Evolutionary conservation across 208 protist genomes (phyloP).

Genomic region (Trypanosoma brucei): DNA sequence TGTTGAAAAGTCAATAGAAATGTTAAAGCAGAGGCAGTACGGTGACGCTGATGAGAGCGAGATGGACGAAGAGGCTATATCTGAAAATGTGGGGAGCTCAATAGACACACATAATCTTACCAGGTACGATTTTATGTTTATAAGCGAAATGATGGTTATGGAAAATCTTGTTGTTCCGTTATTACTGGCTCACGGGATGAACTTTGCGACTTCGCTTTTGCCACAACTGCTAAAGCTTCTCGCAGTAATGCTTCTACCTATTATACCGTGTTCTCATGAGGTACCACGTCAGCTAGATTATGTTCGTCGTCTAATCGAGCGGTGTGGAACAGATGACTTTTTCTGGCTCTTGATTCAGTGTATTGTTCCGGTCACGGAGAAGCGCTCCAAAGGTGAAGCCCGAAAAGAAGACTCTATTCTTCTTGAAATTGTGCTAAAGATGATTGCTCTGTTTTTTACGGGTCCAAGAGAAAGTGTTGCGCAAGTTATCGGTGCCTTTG

Average conservation of each 20-base stretch:
- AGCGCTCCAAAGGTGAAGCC: conserved; percentile 38
- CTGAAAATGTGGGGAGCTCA: conserved; percentile 3
- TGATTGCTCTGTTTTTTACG: conserved; percentile 56
- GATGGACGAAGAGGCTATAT: conserved; percentile 32
- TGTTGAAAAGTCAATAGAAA: conserved; percentile 56
- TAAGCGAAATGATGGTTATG: conserved; percentile 76
- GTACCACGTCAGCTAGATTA: conserved; percentile 59
- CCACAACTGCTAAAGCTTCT: conserved; percentile 82
- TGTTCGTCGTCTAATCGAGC: conserved; percentile 45
- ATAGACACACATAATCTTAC: conserved; percentile 13
- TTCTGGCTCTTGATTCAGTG: conserved; percentile 75
- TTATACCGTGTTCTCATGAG: conserved; percentile 51
- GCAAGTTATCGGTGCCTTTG: conserved; percentile 65
- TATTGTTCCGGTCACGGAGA: conserved; percentile 71
- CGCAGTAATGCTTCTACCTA: conserved; percentile 58
- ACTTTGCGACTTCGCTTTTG: conserved; percentile 53
- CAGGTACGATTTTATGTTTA: conserved; percentile 65
- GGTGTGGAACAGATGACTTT: conserved; percentile 81
- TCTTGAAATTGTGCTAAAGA: conserved; percentile 74
- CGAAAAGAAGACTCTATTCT: conserved; percentile 61
- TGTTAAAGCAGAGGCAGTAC: conserved; percentile 45
- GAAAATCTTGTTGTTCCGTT: conserved; percentile 76
- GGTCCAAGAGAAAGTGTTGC: conserved; percentile 34
- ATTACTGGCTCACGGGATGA: conserved; percentile 78
- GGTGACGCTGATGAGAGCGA: conserved; percentile 46